These are phyloP conservation scores for Mycena pura DNA, from an alignment of 768 basidiomycete genomes.

Conservation along the genomic window DNA sequence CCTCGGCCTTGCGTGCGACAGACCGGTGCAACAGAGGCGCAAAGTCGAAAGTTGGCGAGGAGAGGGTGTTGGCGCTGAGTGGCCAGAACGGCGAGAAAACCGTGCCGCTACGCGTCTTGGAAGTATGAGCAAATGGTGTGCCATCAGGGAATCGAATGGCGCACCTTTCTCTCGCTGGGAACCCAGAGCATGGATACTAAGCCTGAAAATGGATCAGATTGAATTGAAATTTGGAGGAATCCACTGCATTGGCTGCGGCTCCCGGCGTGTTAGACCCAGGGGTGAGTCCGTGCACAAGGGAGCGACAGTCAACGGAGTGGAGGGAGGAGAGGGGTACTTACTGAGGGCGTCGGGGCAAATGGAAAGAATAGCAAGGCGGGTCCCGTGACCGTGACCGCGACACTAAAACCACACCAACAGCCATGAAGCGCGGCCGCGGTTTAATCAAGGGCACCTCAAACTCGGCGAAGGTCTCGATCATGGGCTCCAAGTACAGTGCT, in stretches of 20 bases:
- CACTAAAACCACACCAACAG: too few relatives aligned
- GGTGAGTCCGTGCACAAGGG: not conserved
- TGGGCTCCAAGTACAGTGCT: too few relatives aligned
- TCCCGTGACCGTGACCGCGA: not conserved
- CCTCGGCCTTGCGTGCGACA: not conserved
- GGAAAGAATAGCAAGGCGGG: not conserved
- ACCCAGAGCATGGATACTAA: not conserved
- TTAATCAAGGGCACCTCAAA: too few relatives aligned
- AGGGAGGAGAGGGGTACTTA: not conserved
- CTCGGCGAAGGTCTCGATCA: too few relatives aligned
- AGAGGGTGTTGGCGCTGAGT: not conserved
- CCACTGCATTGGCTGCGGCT: not conserved
- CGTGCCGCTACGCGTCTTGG: conserved; percentile 5
- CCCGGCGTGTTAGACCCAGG: not conserved
- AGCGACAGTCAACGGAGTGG: not conserved
- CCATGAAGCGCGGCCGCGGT: too few relatives aligned
- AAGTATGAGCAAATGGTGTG: too few relatives aligned
- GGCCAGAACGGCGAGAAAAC: not conserved
- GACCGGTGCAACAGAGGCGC: not conserved
- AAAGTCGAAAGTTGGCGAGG: not conserved
- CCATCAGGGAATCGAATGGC: too few relatives aligned
- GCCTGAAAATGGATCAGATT: not conserved
- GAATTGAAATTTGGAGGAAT: not conserved
- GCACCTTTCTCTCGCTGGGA: not conserved
- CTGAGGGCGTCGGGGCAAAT: not conserved